phyloP scores from a whole-genome alignment of 2,329 filamentous ascomycete species.

The Lasiodiplodia sp. region DNA sequence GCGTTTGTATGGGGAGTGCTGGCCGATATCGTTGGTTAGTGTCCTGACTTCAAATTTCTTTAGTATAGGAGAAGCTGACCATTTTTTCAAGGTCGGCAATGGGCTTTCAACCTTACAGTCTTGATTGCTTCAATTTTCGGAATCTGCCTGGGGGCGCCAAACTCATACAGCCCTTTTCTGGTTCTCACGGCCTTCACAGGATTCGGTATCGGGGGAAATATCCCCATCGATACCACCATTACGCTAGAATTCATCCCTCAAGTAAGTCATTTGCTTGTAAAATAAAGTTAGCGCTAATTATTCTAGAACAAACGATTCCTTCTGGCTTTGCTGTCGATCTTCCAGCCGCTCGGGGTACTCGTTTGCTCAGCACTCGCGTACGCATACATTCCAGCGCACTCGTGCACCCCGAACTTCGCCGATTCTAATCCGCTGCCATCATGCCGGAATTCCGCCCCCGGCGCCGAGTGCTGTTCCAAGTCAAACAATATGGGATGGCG shows the following conservation, averaged over 20 bases:
- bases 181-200: conserved; percentile 63
- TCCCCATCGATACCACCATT: conserved; percentile 64
- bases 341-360: conserved; percentile 64
- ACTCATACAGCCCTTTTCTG: conserved; percentile 60
- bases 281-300: not conserved
- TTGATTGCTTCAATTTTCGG: conserved; percentile 63
- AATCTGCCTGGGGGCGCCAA: conserved; percentile 58
- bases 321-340: conserved; percentile 61
- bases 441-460: conserved; percentile 48
- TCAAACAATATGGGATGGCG: conserved; percentile 55
- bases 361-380: conserved; percentile 60
- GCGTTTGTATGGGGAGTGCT: conserved; percentile 64
- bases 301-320: conserved; percentile 58
- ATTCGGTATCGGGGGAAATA: conserved; percentile 62
- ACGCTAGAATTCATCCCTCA: conserved; percentile 62
- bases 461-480: conserved; percentile 46
- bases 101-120: conserved; percentile 66
- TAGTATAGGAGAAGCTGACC: not conserved
- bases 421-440: conserved; percentile 53
- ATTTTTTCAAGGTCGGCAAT: conserved; percentile 50
- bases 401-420: conserved; percentile 60
- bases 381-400: conserved; percentile 60
- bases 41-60: conserved; percentile 26
- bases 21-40: conserved; percentile 59
- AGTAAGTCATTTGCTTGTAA: not conserved